Conservation (phyloP, 139 green algal genomes). For the Chlorella ohadii region DNA sequence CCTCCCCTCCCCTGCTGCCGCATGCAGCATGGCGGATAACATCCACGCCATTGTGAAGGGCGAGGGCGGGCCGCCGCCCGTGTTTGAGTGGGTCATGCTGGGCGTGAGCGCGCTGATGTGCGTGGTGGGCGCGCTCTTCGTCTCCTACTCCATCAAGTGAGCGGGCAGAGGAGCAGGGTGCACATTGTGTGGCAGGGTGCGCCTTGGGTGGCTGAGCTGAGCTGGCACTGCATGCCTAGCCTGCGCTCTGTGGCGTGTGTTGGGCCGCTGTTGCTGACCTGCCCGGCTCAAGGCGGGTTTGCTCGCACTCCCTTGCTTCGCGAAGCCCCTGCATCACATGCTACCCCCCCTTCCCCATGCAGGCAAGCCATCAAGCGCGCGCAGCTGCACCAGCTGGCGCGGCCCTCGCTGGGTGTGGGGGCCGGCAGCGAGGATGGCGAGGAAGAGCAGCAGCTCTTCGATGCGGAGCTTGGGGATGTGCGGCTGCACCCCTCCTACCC, state of each 20-base stretch:
- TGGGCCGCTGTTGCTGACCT: too few relatives aligned
- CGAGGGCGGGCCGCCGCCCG: constrained; percentile 5
- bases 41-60: constrained; percentile 49
- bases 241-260: neutral
- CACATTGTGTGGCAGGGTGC: neutral
- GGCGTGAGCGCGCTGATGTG: constrained; percentile 44
- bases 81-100: constrained; percentile 51
- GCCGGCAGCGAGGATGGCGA: neutral
- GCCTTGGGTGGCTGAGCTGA: neutral
- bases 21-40: constrained; percentile 38
- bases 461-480: neutral
- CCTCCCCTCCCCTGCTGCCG: neutral
- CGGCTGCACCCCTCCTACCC: constrained; percentile 20
- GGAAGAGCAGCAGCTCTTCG: neutral
- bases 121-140: constrained; percentile 44
- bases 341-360: neutral
- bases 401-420: neutral
- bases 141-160: constrained; percentile 42
- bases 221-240: neutral
- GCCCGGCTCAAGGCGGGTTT: too few relatives aligned
- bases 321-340: neutral
- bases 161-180: neutral
- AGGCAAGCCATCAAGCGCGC: constrained; percentile 32
- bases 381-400: neutral
- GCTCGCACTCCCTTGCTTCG: too few relatives aligned